Evolutionary conservation across 306 rosid species (phyloP).

Genomic region (Potentilla sterilis): DNA sequence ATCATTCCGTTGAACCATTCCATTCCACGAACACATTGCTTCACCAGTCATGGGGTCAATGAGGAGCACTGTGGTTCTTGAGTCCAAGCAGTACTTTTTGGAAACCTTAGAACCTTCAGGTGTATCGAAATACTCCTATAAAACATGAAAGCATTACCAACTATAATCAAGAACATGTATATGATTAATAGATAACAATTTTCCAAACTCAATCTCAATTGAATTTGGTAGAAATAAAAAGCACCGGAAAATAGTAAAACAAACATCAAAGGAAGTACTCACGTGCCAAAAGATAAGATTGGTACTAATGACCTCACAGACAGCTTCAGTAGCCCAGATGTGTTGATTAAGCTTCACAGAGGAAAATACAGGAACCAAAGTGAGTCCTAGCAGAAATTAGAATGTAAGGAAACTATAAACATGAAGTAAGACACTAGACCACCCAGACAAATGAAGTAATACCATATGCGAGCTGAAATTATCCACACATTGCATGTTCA

Average conservation of each 20-base stretch:
- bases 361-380: neutral
- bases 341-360: neutral
- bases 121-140: neutral
- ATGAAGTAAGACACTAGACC: neutral
- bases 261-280: neutral
- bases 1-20: neutral
- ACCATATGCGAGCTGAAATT: neutral
- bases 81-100: neutral
- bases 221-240: neutral
- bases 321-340: neutral
- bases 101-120: neutral
- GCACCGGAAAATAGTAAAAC: neutral
- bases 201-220: neutral
- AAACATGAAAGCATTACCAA: neutral
- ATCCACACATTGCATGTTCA: conserved; percentile 1
- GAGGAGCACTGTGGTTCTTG: neutral
- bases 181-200: neutral
- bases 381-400: neutral
- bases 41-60: neutral
- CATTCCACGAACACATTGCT: neutral
- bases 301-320: neutral
- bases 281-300: neutral
- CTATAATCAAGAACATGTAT: neutral
- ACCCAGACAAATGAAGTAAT: neutral
- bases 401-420: neutral